Conservation (phyloP, 2,329 filamentous ascomycete species). For the Cercospora canescens region DNA sequence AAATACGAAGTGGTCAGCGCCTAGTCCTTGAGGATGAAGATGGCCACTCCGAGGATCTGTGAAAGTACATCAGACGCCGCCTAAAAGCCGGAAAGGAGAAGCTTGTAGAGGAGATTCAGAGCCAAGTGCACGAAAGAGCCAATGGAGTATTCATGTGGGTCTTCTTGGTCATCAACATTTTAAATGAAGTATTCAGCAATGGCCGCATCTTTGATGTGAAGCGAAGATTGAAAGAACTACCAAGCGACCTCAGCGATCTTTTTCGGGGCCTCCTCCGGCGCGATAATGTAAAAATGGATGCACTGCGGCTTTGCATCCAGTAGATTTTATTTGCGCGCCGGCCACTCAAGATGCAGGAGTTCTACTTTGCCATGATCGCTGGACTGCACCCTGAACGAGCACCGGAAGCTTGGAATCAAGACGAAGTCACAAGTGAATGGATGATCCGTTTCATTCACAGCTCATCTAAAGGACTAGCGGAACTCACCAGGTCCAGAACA, state of each 20-base stretch:
- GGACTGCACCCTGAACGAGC: constrained; percentile 24
- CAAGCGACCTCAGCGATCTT: constrained; percentile 45
- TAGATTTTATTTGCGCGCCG: constrained; percentile 55
- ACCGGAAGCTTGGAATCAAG: constrained; percentile 26
- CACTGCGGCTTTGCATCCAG: constrained; percentile 50
- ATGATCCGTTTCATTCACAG: constrained; percentile 41
- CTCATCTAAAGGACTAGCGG: constrained; percentile 54
- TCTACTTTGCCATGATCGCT: constrained; percentile 47
- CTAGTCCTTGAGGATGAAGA: constrained; percentile 39
- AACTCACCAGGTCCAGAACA: constrained; percentile 38
- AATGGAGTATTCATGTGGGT: constrained; percentile 51
- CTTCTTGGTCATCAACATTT: constrained; percentile 46
- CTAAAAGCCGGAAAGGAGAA: constrained; percentile 31
- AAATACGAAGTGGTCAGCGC: constrained; percentile 32
- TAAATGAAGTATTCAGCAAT: constrained; percentile 44
- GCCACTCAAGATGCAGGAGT: constrained; percentile 46
- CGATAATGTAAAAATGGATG: constrained; percentile 45
- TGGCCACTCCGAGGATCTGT: constrained; percentile 37
- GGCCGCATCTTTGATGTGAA: constrained; percentile 35
- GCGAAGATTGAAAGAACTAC: constrained; percentile 42
- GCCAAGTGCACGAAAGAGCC: constrained; percentile 39
- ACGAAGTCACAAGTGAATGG: constrained; percentile 14
- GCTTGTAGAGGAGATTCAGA: constrained; percentile 28
- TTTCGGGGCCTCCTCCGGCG: constrained; percentile 54
- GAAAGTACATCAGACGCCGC: constrained; percentile 36